Evolutionary conservation across 2,329 filamentous ascomycete genomes (phyloP).

Genomic region (Tolypocladium guangdongense): DNA sequence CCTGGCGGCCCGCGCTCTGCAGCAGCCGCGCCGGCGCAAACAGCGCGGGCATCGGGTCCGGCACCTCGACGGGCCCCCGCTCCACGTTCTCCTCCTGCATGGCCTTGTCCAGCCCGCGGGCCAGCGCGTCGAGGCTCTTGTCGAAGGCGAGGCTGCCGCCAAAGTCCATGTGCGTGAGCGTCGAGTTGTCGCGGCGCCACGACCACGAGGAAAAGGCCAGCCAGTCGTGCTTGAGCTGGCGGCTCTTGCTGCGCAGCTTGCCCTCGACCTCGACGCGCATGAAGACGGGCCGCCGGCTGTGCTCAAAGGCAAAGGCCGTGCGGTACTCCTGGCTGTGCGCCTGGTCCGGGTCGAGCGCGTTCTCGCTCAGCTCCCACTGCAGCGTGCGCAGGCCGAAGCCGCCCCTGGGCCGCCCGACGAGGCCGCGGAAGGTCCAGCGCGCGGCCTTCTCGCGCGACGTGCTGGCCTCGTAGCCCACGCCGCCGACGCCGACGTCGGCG

Average conservation of each 20-base stretch:
- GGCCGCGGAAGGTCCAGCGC: slow-evolving; percentile 3
- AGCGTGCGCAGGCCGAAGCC: slow-evolving; percentile 1
- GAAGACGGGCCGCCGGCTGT: slow-evolving; percentile 1
- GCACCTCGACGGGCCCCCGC: slow-evolving; percentile 2
- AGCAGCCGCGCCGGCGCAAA: not conserved
- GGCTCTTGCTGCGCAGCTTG: not conserved
- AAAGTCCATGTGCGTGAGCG: slow-evolving; percentile 1
- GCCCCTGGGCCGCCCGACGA: slow-evolving; percentile 1
- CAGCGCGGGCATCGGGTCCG: slow-evolving; percentile 1
- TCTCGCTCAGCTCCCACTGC: slow-evolving; percentile 4
- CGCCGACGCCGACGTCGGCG: slow-evolving; percentile 1
- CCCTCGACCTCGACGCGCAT: slow-evolving; percentile 4
- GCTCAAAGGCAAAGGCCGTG: slow-evolving; percentile 6
- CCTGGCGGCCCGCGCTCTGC: not conserved
- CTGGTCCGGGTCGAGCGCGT: slow-evolving; percentile 2
- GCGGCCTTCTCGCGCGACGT: not conserved
- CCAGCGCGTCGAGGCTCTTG: slow-evolving; percentile 3
- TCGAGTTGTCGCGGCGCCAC: not conserved
- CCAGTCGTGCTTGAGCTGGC: not conserved
- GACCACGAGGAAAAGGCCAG: not conserved
- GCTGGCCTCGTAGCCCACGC: slow-evolving; percentile 3
- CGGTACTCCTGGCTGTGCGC: slow-evolving; percentile 1
- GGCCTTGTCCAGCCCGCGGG: not conserved
- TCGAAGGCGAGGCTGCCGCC: not conserved
- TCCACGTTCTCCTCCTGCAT: slow-evolving; percentile 4